phyloP scores from a whole-genome alignment of 805 yeast species.

The Teunomyces pallodes region DNA sequence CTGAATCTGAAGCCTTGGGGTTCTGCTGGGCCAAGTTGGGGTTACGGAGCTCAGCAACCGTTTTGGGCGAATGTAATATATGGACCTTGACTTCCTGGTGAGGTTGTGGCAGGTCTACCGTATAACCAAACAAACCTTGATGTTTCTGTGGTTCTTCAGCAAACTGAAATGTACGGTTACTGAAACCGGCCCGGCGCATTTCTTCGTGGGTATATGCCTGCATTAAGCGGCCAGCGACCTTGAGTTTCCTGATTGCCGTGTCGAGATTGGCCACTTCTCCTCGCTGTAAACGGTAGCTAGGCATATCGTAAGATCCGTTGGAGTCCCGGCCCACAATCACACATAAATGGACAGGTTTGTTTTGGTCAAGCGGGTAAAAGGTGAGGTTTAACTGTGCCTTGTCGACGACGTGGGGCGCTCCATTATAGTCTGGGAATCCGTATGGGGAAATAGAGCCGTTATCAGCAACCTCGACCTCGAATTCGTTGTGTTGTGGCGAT shows the following conservation, averaged over 20 bases:
- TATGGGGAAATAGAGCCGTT: slow-evolving; percentile 31
- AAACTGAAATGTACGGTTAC: slow-evolving; percentile 73
- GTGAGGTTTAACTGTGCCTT: slow-evolving; percentile 19
- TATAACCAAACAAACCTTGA: slow-evolving; percentile 34
- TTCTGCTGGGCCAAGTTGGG: slow-evolving; percentile 88
- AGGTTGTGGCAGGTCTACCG: slow-evolving; percentile 49
- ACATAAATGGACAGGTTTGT: slow-evolving; percentile 81
- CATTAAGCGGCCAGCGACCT: slow-evolving; percentile 84
- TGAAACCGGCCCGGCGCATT: slow-evolving; percentile 75
- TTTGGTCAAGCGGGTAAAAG: slow-evolving; percentile 49
- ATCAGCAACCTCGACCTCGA: slow-evolving; percentile 49
- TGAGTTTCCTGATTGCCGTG: slow-evolving; percentile 68
- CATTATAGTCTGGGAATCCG: slow-evolving; percentile 23
- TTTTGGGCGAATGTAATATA: slow-evolving; percentile 61
- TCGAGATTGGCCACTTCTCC: slow-evolving; percentile 66
- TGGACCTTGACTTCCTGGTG: slow-evolving; percentile 74
- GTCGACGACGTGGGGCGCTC: slow-evolving; percentile 20
- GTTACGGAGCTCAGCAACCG: slow-evolving; percentile 70
- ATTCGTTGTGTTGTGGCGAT: slow-evolving; percentile 50
- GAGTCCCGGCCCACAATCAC: slow-evolving; percentile 76
- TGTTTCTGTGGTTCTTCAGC: slow-evolving; percentile 48
- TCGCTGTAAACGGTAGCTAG: slow-evolving; percentile 41
- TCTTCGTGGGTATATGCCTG: slow-evolving; percentile 90
- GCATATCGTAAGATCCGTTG: slow-evolving; percentile 66
- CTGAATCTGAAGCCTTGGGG: slow-evolving; percentile 63